Base-by-base conservation (phyloP, 805 yeast species). In the Candida argentea region DNA sequence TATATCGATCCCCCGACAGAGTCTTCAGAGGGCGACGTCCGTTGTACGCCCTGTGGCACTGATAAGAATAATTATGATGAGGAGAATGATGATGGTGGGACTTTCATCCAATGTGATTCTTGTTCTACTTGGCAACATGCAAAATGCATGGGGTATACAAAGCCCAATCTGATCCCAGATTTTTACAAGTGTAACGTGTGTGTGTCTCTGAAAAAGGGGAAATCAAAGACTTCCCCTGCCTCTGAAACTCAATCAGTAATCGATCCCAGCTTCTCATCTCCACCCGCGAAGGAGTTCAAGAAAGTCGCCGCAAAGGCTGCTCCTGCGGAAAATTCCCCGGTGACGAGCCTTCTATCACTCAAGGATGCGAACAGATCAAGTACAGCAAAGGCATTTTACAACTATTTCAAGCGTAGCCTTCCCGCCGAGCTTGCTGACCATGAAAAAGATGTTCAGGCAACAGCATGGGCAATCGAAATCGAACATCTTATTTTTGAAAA, bases 91-190 rank as follows among this genome's bases (percentile, higher is more conserved):
- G 48, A 50, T 1, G 50, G 59, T 7, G 74, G 80, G 9, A 59
- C 57, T 8, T 75, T 76, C 80, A 66, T 77, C 16, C 73, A 73
- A 41, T 79, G 87, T 50, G 83, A 74, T 16, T 39, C 51, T 5
- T 79, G 87, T 44, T 50, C 62, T 25, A 69, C 84, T 2, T 79
- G 86, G 86, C 86, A 79, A 44, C 87, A 79, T 43, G 67, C 70
- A 18, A 53, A 45, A 30, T 79, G 87, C 48, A 61, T 76, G 69
- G 65, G 76, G 15, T 73, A 64, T 25, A 37, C 31, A 28, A 46
- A 55, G 6, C 49, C 55, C 7, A 52, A 46, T 18, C 44, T 43
- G 17, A 46, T 66, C 2, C 79, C 81, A 3, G 53, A 65, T 7
- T 37, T 43, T 8, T 76, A 78, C 44, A 37, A 39, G 13, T 78